Evolutionary conservation across 306 rosid genomes (phyloP), one percentile per base, ranked within the genome.

Genomic region (Ammopiptanthus mongolicus): DNA sequence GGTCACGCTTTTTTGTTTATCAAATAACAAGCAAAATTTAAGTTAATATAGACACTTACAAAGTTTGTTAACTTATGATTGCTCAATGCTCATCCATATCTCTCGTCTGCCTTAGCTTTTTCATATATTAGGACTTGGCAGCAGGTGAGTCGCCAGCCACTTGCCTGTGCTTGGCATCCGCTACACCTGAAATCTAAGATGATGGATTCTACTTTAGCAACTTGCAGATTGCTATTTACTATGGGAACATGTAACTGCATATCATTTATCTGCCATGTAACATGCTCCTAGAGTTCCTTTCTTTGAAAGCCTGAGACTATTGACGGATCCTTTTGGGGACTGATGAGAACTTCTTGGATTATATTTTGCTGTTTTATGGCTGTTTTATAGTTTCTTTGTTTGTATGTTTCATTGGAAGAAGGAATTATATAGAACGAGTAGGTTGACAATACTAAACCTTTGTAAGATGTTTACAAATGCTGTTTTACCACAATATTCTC

Each of bases 381-480:
- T 59, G 21, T 77, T 71, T 18, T 46, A 4, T 25, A n/a, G 46
- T 28, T 33, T 75, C 42, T 64, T 23, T 42, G 1, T 65, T 34
- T 12, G 19, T 3, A 33, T 74, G 60, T 75, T 69, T 21, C 41
- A 62, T 76, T 56, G 60, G 69, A 62, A 31, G 74, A 34, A 29
- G 71, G 68, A 68, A n/a, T 59, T 59, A 0, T 29, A 37, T 21
- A 46, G 55, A 66, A 67, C 56, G 36, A 3, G 44, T 29, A 50
- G 13, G 50, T 63, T 17, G 21, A 28, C 14, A 70, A 51, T 37
- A 10, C 31, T 36, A 33, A 70, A 48, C 34, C 23, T 13, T 59
- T 80, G 41, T 34, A 70, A 64, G 58, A 75, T 69, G 66, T 56
- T 83, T 46, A 18, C 48, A 53, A 70, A 75, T 52, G 3, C 44